These are phyloP conservation scores for Polyporus arcularius DNA, from an alignment of 768 basidiomycete genomes.

Conservation along the genomic window DNA sequence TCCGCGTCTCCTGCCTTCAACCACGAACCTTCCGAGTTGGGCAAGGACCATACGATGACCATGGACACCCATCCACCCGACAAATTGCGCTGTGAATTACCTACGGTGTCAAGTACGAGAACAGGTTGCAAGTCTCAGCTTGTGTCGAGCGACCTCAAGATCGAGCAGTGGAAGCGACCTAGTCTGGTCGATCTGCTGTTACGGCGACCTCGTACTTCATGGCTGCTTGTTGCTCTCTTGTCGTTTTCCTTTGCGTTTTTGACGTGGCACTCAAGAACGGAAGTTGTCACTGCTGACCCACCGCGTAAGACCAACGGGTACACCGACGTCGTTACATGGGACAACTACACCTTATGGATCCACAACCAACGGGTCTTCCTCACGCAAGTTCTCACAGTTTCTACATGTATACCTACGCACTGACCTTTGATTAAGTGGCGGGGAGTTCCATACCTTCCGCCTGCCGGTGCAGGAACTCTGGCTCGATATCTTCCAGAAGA, in stretches of 20 bases:
- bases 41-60: too few relatives aligned
- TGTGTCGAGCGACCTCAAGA: too few relatives aligned
- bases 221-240: constrained; percentile 20
- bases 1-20: too few relatives aligned
- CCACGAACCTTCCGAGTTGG: too few relatives aligned
- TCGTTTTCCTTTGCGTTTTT: constrained; percentile 15
- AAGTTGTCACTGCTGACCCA: constrained; percentile 16
- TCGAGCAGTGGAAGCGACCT: too few relatives aligned
- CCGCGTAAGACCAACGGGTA: constrained; percentile 29
- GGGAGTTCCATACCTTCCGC: constrained; percentile 84
- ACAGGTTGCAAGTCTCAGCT: too few relatives aligned
- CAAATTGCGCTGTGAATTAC: too few relatives aligned
- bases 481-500: constrained; percentile 81
- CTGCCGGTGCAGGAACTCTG: constrained; percentile 79
- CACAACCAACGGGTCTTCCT: constrained; percentile 72
- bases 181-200: too few relatives aligned
- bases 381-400: constrained; percentile 47
- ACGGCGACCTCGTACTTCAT: neutral
- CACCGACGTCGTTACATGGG: constrained; percentile 50
- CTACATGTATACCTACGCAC: neutral
- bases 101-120: too few relatives aligned
- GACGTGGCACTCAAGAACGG: constrained; percentile 13
- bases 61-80: too few relatives aligned
- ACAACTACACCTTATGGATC: constrained; percentile 71
- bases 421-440: constrained; percentile 50